These are phyloP conservation scores for Mucuna pruriens DNA, from an alignment of 306 rosid species.

Conservation along the genomic window DNA sequence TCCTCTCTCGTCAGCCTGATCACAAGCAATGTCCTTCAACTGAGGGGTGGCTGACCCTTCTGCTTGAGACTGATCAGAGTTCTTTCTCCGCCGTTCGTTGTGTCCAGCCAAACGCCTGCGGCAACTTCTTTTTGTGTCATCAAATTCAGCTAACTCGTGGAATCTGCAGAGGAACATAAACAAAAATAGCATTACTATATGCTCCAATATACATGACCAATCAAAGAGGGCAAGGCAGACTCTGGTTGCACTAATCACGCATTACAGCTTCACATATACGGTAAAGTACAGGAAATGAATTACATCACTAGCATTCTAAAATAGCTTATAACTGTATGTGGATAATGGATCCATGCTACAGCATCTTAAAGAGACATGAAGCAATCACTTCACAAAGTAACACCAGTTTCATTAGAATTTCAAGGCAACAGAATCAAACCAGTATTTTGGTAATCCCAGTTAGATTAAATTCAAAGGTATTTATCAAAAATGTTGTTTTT, in stretches of 20 bases:
- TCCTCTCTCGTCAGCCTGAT: conserved; percentile 48
- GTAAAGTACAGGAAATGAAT: neutral
- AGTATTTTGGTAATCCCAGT: neutral
- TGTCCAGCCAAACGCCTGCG: conserved; percentile 78
- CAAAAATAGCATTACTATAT: neutral
- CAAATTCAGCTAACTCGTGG: conserved; percentile 70
- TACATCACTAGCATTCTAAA: neutral
- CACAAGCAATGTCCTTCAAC: conserved; percentile 53
- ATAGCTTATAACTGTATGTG: no score
- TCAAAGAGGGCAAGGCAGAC: neutral
- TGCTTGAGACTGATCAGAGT: conserved; percentile 48
- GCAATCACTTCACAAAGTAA: neutral
- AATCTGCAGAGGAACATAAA: conserved; percentile 50
- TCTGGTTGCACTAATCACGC: neutral
- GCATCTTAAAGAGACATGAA: conserved; percentile 1
- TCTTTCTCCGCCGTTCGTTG: conserved; percentile 73
- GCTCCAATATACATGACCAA: conserved; percentile 4
- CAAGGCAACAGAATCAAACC: neutral
- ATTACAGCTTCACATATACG: neutral
- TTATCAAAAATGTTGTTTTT: no score
- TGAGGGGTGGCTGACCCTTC: conserved; percentile 60
- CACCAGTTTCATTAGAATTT: conserved; percentile 1
- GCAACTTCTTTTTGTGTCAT: conserved; percentile 71
- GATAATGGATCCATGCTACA: neutral
- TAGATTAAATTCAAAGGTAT: conserved; percentile 25